Evolutionary conservation across 1,284 basidiomycete genomes (phyloP).

Genomic region (Cerrena zonata): DNA sequence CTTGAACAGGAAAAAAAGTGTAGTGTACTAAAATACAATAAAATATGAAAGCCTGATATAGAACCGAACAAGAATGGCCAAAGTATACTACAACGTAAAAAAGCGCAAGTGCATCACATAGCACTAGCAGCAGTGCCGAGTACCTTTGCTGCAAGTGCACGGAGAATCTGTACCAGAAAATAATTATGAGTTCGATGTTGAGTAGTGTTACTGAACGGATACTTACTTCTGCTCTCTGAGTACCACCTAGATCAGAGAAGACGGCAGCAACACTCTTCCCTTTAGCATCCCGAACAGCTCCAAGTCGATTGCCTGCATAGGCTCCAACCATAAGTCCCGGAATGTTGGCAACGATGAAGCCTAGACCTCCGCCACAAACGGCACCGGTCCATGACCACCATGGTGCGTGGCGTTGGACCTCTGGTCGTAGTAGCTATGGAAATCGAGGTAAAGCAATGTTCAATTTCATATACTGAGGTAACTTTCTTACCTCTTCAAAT

Average conservation of each 20-base stretch:
- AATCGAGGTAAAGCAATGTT: not conserved
- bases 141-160: conserved; percentile 84
- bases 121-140: conserved; percentile 56
- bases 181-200: conserved; percentile 13
- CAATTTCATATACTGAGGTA: not conserved
- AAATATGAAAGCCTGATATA: too few relatives aligned
- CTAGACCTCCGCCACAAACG: conserved; percentile 62
- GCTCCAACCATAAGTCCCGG: conserved; percentile 78
- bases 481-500: conserved; percentile 71
- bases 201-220: conserved; percentile 5
- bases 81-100: too few relatives aligned
- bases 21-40: too few relatives aligned
- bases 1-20: too few relatives aligned
- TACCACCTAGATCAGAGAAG: conserved; percentile 73
- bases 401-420: conserved; percentile 62
- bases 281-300: conserved; percentile 87
- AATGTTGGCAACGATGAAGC: conserved; percentile 84
- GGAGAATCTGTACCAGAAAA: conserved; percentile 60
- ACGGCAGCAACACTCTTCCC: conserved; percentile 87
- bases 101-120: too few relatives aligned
- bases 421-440: conserved; percentile 66
- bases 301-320: conserved; percentile 79
- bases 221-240: conserved; percentile 82
- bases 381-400: conserved; percentile 79
- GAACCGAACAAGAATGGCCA: too few relatives aligned